Conservation (phyloP, 2,329 filamentous ascomycete species). For the Exophiala viscosa region DNA sequence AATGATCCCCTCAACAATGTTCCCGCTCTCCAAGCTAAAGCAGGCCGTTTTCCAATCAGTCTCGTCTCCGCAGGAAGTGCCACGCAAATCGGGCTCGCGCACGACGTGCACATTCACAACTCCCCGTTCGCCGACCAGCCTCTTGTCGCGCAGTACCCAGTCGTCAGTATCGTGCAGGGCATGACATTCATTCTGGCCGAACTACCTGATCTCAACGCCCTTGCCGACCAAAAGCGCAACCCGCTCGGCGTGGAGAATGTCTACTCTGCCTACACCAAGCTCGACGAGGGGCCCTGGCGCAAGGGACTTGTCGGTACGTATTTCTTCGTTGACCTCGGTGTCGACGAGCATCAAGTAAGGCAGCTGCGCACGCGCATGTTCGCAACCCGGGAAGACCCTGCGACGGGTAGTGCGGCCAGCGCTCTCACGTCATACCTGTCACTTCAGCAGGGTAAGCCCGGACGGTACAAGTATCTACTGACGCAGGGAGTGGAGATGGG, state of each 20-base stretch:
- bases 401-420: constrained; percentile 61
- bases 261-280: constrained; percentile 22
- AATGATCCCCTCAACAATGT: constrained; percentile 2
- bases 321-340: constrained; percentile 20
- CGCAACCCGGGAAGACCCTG: constrained; percentile 51
- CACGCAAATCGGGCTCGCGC: constrained; percentile 35
- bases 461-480: constrained; percentile 51
- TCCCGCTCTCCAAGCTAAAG: constrained; percentile 13
- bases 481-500: constrained; percentile 68
- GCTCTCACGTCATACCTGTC: constrained; percentile 55
- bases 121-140: constrained; percentile 23
- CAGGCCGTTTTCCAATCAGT: constrained; percentile 13
- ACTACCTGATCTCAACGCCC: constrained; percentile 57
- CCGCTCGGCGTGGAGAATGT: constrained; percentile 29
- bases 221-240: constrained; percentile 41
- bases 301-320: constrained; percentile 33
- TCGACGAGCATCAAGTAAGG: not conserved
- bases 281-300: constrained; percentile 35
- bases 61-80: constrained; percentile 1
- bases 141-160: constrained; percentile 2
- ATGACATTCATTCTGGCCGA: constrained; percentile 60
- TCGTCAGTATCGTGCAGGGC: constrained; percentile 41
- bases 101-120: constrained; percentile 37
- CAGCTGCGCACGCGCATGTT: constrained; percentile 20
- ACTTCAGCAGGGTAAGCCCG: constrained; percentile 36